Evolutionary conservation across 2,329 filamentous ascomycete species (phyloP).

Genomic region (Stachybotrys chlorohalonatus): DNA sequence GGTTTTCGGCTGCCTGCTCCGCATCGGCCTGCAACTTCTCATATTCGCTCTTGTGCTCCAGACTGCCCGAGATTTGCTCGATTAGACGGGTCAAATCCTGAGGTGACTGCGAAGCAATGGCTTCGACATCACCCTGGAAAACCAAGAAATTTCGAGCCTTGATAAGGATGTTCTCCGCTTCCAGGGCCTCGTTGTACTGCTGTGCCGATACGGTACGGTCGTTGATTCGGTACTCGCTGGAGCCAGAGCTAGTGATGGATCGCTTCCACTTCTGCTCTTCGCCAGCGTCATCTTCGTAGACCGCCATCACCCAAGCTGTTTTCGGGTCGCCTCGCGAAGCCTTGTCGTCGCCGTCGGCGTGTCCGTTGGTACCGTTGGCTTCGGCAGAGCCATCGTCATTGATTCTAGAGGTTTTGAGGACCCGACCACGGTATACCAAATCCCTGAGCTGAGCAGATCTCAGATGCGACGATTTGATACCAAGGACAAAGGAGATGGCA

Average conservation of each 20-base stretch:
- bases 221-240: constrained; percentile 96
- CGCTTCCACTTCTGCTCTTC: constrained; percentile 96
- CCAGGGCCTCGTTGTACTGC: constrained; percentile 87
- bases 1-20: constrained; percentile 80
- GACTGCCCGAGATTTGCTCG: constrained; percentile 92
- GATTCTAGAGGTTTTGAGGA: constrained; percentile 85
- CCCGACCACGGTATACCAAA: constrained; percentile 89
- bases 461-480: constrained; percentile 97
- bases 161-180: constrained; percentile 93
- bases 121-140: constrained; percentile 96
- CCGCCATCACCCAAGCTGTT: constrained; percentile 97
- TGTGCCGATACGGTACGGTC: constrained; percentile 79
- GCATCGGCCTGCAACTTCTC: constrained; percentile 80
- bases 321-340: constrained; percentile 76
- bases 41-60: constrained; percentile 92
- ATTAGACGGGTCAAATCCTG: constrained; percentile 89
- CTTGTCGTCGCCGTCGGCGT: constrained; percentile 51
- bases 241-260: constrained; percentile 77
- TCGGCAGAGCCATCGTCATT: constrained; percentile 79
- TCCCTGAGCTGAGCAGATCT: constrained; percentile 91
- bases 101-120: constrained; percentile 89
- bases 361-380: constrained; percentile 53
- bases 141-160: constrained; percentile 97
- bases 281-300: constrained; percentile 94
- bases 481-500: constrained; percentile 96